A percentile compares a stretch with the other conserved stretches of the same genome.
phyloP scores from a whole-genome alignment of 192 early-diverging fungal species.

The Coemansia sp. region DNA sequence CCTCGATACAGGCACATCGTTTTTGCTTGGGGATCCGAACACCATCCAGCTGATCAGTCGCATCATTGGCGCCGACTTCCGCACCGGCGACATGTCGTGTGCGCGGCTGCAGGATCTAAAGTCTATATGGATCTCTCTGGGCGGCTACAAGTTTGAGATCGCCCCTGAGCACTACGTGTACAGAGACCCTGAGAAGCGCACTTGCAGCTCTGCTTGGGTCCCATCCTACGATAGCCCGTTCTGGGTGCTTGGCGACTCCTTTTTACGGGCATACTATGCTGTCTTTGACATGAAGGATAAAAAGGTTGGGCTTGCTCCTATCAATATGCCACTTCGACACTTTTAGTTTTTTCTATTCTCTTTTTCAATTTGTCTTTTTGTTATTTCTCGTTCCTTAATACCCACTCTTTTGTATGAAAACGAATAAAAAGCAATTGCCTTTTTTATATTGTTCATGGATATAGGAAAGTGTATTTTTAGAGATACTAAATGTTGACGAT shows the following conservation, averaged over 20 bases:
- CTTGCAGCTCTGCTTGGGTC: constrained; percentile 52
- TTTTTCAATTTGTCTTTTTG: not conserved
- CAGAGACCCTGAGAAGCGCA: constrained; percentile 43
- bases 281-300: constrained; percentile 54
- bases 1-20: constrained; percentile 52
- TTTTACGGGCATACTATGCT: constrained; percentile 53
- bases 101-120: constrained; percentile 37
- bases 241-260: constrained; percentile 56
- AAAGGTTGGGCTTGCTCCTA: constrained; percentile 52
- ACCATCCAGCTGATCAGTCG: constrained; percentile 50
- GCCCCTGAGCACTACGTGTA: constrained; percentile 50
- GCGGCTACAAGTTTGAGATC: constrained; percentile 52
- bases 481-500: no score
- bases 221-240: constrained; percentile 53
- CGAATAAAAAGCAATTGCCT: no score
- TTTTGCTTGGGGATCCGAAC: constrained; percentile 48
- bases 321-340: constrained; percentile 51
- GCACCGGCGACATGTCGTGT: constrained; percentile 52
- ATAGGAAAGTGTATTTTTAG: no score
- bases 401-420: not conserved
- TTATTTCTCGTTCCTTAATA: no score
- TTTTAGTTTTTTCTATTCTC: constrained; percentile 13
- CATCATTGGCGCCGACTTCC: constrained; percentile 54
- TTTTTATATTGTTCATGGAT: no score
- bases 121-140: constrained; percentile 49